Evolutionary conservation across 805 yeast species (phyloP), one percentile per base, ranked within the genome.

Genomic region (Pichia pseudocactophila): DNA sequence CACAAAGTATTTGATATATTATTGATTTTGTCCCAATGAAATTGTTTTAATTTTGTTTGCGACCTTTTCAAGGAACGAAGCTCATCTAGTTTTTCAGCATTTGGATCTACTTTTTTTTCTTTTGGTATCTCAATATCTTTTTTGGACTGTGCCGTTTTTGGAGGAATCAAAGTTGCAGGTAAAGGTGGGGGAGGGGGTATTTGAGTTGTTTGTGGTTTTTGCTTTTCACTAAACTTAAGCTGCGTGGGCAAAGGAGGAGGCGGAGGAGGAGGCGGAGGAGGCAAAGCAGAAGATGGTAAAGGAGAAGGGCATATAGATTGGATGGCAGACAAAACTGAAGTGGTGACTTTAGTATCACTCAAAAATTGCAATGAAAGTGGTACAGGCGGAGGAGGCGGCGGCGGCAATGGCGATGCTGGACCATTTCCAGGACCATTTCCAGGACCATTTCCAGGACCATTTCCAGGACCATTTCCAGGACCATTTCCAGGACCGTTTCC

Each of bases 11-110:
- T 68, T 15, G 68, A 64, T 13, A 79, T 65, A 38, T 67, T 59
- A 12, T 79, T 83, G 36, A 83, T 64, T 54, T 77, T 82, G 48
- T 83, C 92, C 94, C 92, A 83, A 52, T 83, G 94, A 48, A 83
- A 73, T 53, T 83, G 94, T 55, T 82, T 83, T 63, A 83, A 62
- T 58, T 76, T 79, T 47, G 53, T 46, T 5, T 55, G 40, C 12
- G 59, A 54, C 28, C 58, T 50, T 36, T 50, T 52, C 10, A 53
- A 22, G 0, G 39, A 18, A 17, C 36, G 40, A 3, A 48, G 16
- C n/a, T 42, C 39, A 22, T 45, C 38, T 7, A 48, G 15, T 33
- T 42, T 45, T 10, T 35, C 30, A 17, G 30, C 12, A 27, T 48
- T 48, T n/a, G 36, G 45, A 31, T 47, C 48, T 17, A 36, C n/a